Percentiles rank a stretch among this genome's conserved stretches.
Conservation (phyloP, 805 yeast species). For the Lipomyces sp. region DNA sequence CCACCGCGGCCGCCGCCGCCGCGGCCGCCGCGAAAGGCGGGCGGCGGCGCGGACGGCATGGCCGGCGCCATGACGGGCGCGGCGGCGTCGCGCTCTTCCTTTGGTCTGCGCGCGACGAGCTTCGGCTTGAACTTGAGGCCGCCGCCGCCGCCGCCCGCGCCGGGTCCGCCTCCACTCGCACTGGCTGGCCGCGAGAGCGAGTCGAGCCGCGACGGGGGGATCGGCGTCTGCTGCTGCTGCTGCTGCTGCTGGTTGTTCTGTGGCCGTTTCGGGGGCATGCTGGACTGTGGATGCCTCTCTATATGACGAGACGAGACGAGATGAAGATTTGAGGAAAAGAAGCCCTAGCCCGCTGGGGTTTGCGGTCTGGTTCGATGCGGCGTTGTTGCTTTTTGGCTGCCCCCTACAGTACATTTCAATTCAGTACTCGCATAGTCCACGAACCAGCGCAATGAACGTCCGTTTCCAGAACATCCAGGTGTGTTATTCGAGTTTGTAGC, state of each 20-base stretch:
- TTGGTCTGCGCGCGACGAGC: slow-evolving; percentile 70
- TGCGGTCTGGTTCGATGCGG: too few species aligned
- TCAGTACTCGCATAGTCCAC: background rate
- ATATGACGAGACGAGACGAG: too few species aligned
- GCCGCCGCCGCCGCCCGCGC: slow-evolving; percentile 9
- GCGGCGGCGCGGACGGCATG: slow-evolving; percentile 1
- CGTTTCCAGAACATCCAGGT: slow-evolving; percentile 25
- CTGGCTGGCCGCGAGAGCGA: background rate
- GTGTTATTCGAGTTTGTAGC: background rate
- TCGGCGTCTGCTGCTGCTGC: background rate
- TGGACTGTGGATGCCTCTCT: too few species aligned
- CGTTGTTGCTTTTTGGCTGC: too few species aligned
- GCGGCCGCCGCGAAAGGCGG: slow-evolving; percentile 13
- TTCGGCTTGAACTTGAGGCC: slow-evolving; percentile 69
- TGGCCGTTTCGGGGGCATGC: too few species aligned
- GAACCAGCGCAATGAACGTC: slow-evolving; percentile 10
- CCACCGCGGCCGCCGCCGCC: slow-evolving; percentile 1
- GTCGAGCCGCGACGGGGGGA: background rate
- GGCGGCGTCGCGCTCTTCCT: slow-evolving; percentile 43
- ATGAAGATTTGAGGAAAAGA: too few species aligned
- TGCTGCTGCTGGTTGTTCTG: too few species aligned
- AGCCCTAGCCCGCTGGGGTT: too few species aligned
- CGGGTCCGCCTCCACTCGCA: background rate
- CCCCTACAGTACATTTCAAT: background rate
- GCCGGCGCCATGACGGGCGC: slow-evolving; percentile 13